A percentile compares a stretch with the other conserved stretches of the same genome.
Evolutionary conservation across 805 yeast genomes (phyloP).

Genomic region (Lipomyces yamanashiensis): DNA sequence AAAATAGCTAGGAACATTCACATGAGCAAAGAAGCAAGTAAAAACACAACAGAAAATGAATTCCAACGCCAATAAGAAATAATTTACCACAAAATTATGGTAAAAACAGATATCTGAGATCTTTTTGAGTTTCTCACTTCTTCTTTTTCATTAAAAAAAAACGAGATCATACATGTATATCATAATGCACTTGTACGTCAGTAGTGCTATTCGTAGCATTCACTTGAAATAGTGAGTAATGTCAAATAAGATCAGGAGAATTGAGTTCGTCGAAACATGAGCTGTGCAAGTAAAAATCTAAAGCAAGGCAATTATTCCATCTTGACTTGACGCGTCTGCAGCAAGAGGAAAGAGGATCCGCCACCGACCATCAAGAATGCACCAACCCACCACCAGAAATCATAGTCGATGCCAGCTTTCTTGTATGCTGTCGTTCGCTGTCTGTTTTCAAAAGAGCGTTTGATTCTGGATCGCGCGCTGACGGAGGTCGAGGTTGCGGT

Average conservation of each 20-base stretch:
- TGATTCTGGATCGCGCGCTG: slow-evolving; percentile 17
- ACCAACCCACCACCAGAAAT: slow-evolving; percentile 49
- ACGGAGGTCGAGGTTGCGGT: slow-evolving; percentile 29
- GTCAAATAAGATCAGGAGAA: too few species aligned
- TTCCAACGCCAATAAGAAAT: too few species aligned
- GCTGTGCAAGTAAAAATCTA: not conserved
- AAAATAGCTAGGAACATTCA: not conserved
- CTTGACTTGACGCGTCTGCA: slow-evolving; percentile 19
- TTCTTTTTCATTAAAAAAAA: too few species aligned
- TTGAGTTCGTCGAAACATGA: too few species aligned
- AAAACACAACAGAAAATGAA: not conserved
- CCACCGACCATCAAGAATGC: slow-evolving; percentile 46
- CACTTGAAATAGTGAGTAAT: too few species aligned
- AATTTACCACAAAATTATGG: too few species aligned
- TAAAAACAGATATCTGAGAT: too few species aligned
- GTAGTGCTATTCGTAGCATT: too few species aligned
- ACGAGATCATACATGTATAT: too few species aligned
- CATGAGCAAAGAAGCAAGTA: not conserved
- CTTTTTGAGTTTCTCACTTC: too few species aligned
- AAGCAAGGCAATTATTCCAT: not conserved
- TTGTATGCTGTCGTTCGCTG: slow-evolving; percentile 43
- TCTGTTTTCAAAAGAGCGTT: slow-evolving; percentile 36
- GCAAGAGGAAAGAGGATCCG: slow-evolving; percentile 43
- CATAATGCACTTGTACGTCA: too few species aligned
- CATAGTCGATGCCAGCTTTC: slow-evolving; percentile 40